Conservation (phyloP, 2,329 filamentous ascomycete genomes). For the Aspergillus sclerotialis region DNA sequence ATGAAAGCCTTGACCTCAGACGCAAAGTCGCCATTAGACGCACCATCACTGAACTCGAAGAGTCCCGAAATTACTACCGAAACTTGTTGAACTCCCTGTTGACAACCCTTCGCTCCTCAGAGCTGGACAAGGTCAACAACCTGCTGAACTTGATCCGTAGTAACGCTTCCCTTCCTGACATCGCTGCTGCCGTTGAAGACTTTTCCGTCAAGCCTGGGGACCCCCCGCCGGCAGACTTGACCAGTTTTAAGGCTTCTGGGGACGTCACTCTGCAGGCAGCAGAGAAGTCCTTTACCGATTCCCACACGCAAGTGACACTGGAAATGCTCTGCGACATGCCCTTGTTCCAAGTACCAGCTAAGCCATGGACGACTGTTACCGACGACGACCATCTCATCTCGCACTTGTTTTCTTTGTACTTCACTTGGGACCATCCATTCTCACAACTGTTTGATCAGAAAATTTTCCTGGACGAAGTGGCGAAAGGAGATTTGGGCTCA, state of each 20-base stretch:
- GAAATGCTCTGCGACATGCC: conserved; percentile 29
- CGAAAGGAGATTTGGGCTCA: conserved; percentile 37
- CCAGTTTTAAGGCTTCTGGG: conserved; percentile 9
- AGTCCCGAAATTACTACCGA: conserved; percentile 27
- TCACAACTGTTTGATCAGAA: conserved; percentile 73
- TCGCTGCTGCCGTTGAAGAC: conserved; percentile 17
- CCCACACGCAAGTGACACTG: conserved; percentile 21
- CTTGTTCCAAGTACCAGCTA: conserved; percentile 25
- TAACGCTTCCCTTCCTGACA: conserved; percentile 18
- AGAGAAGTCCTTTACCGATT: conserved; percentile 3
- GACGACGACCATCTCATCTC: conserved; percentile 66
- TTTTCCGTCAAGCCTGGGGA: conserved; percentile 13
- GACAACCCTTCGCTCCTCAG: conserved; percentile 18
- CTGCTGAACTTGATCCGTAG: conserved; percentile 22
- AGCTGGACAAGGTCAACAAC: conserved; percentile 15
- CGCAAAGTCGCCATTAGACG: conserved; percentile 31
- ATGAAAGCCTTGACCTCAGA: conserved; percentile 28
- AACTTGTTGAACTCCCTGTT: conserved; percentile 24
- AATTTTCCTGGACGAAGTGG: conserved; percentile 55
- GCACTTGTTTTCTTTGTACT: conserved; percentile 86
- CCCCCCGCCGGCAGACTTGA: conserved; percentile 2
- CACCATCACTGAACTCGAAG: conserved; percentile 26
- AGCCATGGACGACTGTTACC: conserved; percentile 70
- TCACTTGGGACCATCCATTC: conserved; percentile 89
- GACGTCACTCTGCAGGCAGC: conserved; percentile 1